Conservation (phyloP, 2,329 filamentous ascomycete genomes). For the Sclerotiophoma versabilis region DNA sequence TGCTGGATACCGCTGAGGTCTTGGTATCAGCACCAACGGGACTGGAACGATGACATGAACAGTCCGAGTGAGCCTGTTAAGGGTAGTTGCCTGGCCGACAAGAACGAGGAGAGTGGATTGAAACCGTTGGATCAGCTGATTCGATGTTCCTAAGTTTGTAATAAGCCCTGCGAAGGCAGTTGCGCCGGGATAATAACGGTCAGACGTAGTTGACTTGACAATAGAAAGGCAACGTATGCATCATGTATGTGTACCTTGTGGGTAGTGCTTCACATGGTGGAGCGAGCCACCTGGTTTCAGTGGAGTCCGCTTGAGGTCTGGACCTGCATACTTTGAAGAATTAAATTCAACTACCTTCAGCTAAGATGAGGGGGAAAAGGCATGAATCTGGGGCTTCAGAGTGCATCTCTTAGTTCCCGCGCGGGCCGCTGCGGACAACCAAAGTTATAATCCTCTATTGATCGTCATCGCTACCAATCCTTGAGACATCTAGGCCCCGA, state of each 20-base stretch:
- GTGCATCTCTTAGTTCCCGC: background rate
- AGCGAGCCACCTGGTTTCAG: background rate
- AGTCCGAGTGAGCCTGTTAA: too few species aligned
- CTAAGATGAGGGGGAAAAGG: too few species aligned
- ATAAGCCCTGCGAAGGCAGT: too few species aligned
- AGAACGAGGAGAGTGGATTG: background rate
- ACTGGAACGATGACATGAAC: background rate
- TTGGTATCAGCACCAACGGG: background rate
- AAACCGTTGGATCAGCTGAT: background rate
- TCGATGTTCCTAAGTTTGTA: background rate
- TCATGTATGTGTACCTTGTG: background rate
- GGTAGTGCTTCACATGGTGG: background rate
- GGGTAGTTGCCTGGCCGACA: background rate
- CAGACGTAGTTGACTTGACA: background rate
- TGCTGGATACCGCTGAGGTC: conserved; percentile 8
- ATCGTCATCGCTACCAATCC: conserved; percentile 9
- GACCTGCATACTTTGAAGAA: background rate
- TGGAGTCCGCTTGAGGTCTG: background rate
- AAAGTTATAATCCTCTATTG: background rate
- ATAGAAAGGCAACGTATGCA: background rate
- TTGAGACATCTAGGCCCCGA: background rate
- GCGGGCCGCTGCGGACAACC: background rate
- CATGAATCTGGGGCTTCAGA: background rate
- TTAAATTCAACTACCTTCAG: too few species aligned
- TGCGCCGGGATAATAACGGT: too few species aligned